Evolutionary conservation across 139 green algal species (phyloP).

Genomic region (Dunaliella primolecta): DNA sequence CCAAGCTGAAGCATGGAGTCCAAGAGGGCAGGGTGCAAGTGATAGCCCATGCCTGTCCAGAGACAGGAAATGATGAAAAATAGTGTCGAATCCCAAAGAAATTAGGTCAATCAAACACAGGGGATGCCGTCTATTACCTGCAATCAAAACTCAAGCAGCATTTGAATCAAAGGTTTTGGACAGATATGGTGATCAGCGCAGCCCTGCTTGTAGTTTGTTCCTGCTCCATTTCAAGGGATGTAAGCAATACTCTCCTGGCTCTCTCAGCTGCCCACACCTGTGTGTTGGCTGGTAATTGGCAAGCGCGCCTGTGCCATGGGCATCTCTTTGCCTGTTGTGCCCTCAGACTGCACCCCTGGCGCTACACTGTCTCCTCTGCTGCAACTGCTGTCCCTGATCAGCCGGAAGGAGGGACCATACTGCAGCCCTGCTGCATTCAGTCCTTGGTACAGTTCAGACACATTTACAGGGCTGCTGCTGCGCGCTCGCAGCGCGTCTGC

Average conservation of each 20-base stretch:
- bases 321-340: background rate
- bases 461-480: background rate
- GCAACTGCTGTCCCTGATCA: constrained; percentile 17
- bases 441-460: background rate
- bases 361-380: background rate
- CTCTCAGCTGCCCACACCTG: background rate
- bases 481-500: background rate
- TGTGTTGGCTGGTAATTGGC: background rate
- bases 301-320: background rate
- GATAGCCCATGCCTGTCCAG: constrained; percentile 21
- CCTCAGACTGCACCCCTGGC: background rate
- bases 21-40: constrained; percentile 43
- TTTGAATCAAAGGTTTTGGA: background rate
- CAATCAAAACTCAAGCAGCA: background rate
- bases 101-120: background rate
- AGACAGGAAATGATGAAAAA: background rate
- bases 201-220: too few species aligned
- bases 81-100: background rate
- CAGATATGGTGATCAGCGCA: too few species aligned
- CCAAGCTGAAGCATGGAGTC: constrained; percentile 57
- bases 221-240: too few species aligned
- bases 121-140: background rate
- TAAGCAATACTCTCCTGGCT: background rate
- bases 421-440: constrained; percentile 56
- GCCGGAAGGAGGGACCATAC: constrained; percentile 63